Evolutionary conservation across 441 rosid genomes (phyloP), one percentile per base, ranked within the genome.

Genomic region (Metrosideros polymorpha): DNA sequence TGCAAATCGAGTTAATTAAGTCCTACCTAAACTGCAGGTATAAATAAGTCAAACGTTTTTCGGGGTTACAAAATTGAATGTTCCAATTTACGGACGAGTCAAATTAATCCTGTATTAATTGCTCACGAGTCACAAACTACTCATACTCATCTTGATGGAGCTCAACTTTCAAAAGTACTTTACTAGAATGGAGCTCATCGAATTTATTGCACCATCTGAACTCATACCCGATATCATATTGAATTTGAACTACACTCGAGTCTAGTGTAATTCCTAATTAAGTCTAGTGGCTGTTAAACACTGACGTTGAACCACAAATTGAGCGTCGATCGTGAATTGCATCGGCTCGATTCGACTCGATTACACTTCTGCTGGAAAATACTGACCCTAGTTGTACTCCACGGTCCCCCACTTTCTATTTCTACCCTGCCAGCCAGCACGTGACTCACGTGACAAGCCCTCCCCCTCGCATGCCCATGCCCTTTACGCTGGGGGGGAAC

Each of bases 171-270:
- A 14, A 59, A 29, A 13, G n/a, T 29, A 7, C 32, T 29, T 59
- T 59, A 59, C 19, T 3, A 15, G 55, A 52, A 19, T 52, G 25
- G 24, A 52, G 9, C 19, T 4, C 1, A 7, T 35, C 0, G 0
- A 18, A 35, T 3, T 71, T 5, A 22, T 22, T 42, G 8, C 9
- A 32, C 1, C 7, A 9, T 66, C 9, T 12, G 19, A 32, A 19
- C 0, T 32, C 2, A 0, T 32, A 32, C 4, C 2, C 2, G 13
- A 22, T 0, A 7, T 71, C 17, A 1, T 9, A 71, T 10, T 0
- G 4, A 2, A 39, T 12, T 10, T 0, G 9, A 22, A 9, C 0
- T 10, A 6, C 6, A 25, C 1, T 10, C 0, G 4, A 3, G 39
- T 39, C 5, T 12, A 22, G 2, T 22, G n/a, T 5, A 71, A 19